Evolutionary conservation across 1,284 basidiomycete genomes (phyloP), one percentile per base, ranked within the genome.

Genomic region (Afroboletus lepidellus): DNA sequence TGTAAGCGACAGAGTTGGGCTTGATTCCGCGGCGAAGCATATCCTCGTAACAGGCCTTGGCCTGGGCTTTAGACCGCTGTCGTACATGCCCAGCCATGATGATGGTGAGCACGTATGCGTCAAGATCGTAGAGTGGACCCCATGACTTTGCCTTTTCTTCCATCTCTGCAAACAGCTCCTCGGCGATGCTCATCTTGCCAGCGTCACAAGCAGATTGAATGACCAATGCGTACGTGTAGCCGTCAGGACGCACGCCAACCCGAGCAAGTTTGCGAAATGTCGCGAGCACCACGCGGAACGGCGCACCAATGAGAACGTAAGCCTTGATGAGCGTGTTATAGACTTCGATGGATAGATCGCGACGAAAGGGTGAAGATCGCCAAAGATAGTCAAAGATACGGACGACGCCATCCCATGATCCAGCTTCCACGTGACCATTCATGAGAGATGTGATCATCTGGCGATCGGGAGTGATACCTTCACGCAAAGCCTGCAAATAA

Each of bases 291-390:
- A 84, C 69, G 33, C 74, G 71, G 61, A 90, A 87, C 0, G 95
- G 92, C 3, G 90, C 81, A 12, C 87, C 89, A 47, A 92, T 81
- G 39, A 88, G 74, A 44, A 98, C 83, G 62, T 93, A 90, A 1
- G 92, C 91, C 72, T 93, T 93, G 60, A 98, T 74, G 23, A 98
- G 77, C 18, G 84, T 85, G 65, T 94, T 93, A 67, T 84, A 85
- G 30, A 87, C 74, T 50, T 81, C 78, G 60, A 86, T 77, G 29
- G 76, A 72, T 24, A 82, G 65, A 32, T 72, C 69, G 38, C 76
- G 58, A 25, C 72, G 69, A 36, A 70, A 65, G 38, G 60, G 61
- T 3, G 66, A 65, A 15, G 77, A 66, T 1, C 68, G 63, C 20
- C 76, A 72, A 46, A 94, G 69, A 67, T 84, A 92, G 56, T 89